Evolutionary conservation across 148 eudicot genomes (phyloP).

Genomic region (Cornus suecica): DNA sequence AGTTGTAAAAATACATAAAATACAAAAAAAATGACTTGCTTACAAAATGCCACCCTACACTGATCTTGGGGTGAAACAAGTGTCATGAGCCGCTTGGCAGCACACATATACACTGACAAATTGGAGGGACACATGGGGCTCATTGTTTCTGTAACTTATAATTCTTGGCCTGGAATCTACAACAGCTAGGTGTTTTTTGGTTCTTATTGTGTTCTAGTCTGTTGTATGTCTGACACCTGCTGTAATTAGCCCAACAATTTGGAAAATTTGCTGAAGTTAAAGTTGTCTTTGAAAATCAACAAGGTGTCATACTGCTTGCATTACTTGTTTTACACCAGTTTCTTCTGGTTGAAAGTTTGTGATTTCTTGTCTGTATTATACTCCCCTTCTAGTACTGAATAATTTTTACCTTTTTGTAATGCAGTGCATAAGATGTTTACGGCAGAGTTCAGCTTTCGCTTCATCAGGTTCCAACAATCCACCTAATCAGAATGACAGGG

Average conservation of each 20-base stretch:
- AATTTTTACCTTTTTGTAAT: conserved; percentile 12
- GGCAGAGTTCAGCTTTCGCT: conserved; percentile 87
- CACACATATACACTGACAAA: no score
- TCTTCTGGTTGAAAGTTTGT: neutral
- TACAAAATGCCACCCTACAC: no score
- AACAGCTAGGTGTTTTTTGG: neutral
- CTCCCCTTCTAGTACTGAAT: neutral
- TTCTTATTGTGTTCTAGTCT: neutral
- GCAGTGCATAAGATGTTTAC: conserved; percentile 97
- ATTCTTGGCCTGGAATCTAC: neutral
- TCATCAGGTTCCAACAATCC: conserved; percentile 47
- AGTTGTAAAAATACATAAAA: no score
- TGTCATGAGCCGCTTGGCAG: no score
- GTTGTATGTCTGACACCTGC: neutral
- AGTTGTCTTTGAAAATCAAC: neutral
- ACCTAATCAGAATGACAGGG: conserved; percentile 64
- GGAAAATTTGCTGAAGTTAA: neutral
- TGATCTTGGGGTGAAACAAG: no score
- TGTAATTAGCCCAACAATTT: neutral
- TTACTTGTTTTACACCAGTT: neutral
- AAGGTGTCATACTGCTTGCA: neutral
- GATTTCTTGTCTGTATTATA: neutral
- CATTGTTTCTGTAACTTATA: neutral
- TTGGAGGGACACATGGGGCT: neutral
- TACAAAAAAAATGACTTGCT: no score